Evolutionary conservation across 768 basidiomycete genomes (phyloP), one percentile per base, ranked within the genome.

Genomic region (Leccinellum albellum): DNA sequence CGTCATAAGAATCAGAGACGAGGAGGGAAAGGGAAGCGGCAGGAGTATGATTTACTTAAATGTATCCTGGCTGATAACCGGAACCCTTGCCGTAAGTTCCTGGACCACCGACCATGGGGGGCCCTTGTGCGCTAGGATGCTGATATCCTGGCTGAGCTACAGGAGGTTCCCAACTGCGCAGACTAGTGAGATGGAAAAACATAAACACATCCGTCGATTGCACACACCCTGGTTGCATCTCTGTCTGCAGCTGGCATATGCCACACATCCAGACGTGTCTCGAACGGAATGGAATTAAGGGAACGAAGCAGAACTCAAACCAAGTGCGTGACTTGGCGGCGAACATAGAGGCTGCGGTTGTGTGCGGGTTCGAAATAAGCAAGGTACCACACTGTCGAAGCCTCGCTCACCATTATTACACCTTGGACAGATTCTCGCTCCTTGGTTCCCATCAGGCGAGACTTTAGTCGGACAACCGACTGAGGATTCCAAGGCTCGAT

Each of bases 301-400:
- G 89, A 14, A 91, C 77, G 70, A 82, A 88, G 74, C 85, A 90
- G 46, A 91, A 67, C 70, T 89, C 86, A 66, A 91, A 87, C 89
- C 88, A 90, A 35, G 73, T 81, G 54, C 83, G 82, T 32, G 79
- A 78, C 68, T 87, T 88, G 29, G 85, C 85, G 29, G 79, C 74
- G 50, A 84, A 72, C 54, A 88, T 83, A 51, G 84, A 78, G 23
- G 75, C 88, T 88, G 40, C 15, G 23, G 61, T n/a, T n/a, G n/a
- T n/a, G n/a, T n/a, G n/a, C n/a, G n/a, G n/a, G n/a, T n/a, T 47
- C 33, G 40, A 17, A 5, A 31, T 42, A 40, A 9, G 50, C 40
- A 42, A 20, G 23, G 24, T 28, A 33, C 5, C 17, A 15, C 17
- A 28, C 47, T 10, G 6, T 40, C n/a, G 37, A 40, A 20, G n/a